Evolutionary conservation across 139 green algal species (phyloP).

Genomic region (Edaphochlamys debaryana): DNA sequence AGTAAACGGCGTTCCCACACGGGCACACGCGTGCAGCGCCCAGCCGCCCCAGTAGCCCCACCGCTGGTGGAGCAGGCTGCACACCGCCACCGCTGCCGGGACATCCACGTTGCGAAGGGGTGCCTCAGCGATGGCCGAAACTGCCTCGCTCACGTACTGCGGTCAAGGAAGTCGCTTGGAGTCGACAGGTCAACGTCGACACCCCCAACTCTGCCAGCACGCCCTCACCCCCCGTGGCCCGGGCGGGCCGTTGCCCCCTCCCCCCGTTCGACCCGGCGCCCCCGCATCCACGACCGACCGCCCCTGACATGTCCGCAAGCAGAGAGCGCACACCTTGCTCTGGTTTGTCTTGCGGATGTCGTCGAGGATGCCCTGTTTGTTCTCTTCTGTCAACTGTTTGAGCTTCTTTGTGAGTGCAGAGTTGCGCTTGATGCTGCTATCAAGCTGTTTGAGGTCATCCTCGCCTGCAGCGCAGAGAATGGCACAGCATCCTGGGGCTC

Average conservation of each 20-base stretch:
- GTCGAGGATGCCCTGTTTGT: constrained; percentile 63
- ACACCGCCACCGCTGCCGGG: constrained; percentile 81
- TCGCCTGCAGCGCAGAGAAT: constrained; percentile 48
- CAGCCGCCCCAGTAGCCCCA: constrained; percentile 55
- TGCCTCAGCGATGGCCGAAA: constrained; percentile 85
- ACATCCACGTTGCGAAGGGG: constrained; percentile 86
- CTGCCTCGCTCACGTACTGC: constrained; percentile 94
- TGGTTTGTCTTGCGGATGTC: constrained; percentile 88
- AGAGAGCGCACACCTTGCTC: constrained; percentile 74
- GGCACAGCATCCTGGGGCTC: neutral
- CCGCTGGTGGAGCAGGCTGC: constrained; percentile 84
- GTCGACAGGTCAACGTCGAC: too few relatives aligned
- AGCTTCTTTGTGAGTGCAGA: constrained; percentile 90
- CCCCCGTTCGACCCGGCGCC: too few relatives aligned
- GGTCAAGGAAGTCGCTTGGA: neutral
- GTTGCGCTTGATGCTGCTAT: constrained; percentile 95
- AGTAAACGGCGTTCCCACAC: too few relatives aligned
- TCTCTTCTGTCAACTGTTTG: constrained; percentile 74
- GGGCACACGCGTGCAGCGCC: too few relatives aligned
- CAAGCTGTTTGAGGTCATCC: constrained; percentile 71
- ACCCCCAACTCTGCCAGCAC: too few relatives aligned
- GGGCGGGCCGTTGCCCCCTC: too few relatives aligned
- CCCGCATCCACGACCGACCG: too few relatives aligned
- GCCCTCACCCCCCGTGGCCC: too few relatives aligned
- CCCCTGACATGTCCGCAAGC: too few relatives aligned